Evolutionary conservation across 2,329 filamentous ascomycete genomes (phyloP), one percentile per base, ranked within the genome.

Genomic region (Beauveria caledonica): DNA sequence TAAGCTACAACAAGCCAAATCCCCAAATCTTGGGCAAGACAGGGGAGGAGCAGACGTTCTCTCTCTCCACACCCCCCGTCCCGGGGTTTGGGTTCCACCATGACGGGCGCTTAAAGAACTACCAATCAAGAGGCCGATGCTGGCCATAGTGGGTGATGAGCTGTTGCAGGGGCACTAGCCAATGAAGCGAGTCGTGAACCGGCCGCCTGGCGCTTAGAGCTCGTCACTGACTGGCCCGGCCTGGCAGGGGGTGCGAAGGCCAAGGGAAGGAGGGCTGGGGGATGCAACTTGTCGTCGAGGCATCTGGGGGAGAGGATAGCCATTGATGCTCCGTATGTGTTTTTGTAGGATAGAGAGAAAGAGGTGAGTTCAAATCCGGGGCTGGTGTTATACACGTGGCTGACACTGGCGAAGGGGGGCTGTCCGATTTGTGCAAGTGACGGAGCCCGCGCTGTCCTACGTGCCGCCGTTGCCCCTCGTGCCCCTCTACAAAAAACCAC

Each of bases 131-230:
- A 58, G 45, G 45, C 45, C 27, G 17, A 45, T 25, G 48, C 48
- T 44, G 56, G 25, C 56, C 36, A 25, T 6, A 58, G 55, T 58
- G 44, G 55, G 55, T 49, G 55, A 49, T 42, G 55, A 50, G 55
- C 44, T 42, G 55, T 42, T 17, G 45, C 44, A 49, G 33, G 27
- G 54, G 29, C 55, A 50, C 55, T 58, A 50, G 55, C 55, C 55
- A 58, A 58, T 58, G 45, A 50, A 58, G 55, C 55, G 45, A 58
- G 55, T 50, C 19, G 45, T 42, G 42, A 58, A 58, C 33, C 23
- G 45, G 42, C 53, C 29, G 25, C 15, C 66, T 66, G 71, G 72
- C 72, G 72, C 72, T 74, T 74, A 73, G 61, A 64, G 62, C 62
- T 60, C 56, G 49, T 51, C 13, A 45, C 56, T 58, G 56, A 58